Evolutionary conservation across 2,329 filamentous ascomycete genomes (phyloP).

Genomic region (Clarireedia paspali): DNA sequence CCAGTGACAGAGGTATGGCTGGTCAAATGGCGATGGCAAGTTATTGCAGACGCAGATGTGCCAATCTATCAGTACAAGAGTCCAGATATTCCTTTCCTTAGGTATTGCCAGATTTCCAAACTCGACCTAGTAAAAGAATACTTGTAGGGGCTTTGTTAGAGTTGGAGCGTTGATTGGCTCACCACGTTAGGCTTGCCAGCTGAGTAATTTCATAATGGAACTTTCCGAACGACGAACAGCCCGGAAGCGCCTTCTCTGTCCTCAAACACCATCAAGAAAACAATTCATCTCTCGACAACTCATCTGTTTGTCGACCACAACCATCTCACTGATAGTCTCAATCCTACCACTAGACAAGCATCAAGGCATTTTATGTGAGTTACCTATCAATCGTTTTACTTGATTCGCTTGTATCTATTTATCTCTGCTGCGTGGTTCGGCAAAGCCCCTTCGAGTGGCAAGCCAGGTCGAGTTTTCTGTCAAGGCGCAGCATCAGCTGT

Average conservation of each 20-base stretch:
- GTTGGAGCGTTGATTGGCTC: background rate
- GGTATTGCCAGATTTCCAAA: background rate
- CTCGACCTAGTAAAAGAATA: background rate
- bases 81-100: background rate
- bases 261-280: constrained; percentile 9
- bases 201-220: background rate
- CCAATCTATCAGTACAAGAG: too few species aligned
- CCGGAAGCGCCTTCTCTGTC: constrained; percentile 16
- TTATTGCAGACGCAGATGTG: background rate
- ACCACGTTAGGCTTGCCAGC: background rate
- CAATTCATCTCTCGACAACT: background rate
- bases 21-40: background rate
- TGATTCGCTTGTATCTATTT: too few species aligned
- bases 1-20: too few species aligned
- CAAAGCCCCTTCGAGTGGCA: constrained; percentile 1
- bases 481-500: background rate
- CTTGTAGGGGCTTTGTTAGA: background rate
- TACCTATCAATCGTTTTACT: too few species aligned
- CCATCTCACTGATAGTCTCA: constrained; percentile 8
- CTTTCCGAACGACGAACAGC: background rate
- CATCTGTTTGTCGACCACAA: constrained; percentile 8
- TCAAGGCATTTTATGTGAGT: too few species aligned
- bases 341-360: background rate
- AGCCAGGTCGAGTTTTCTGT: background rate
- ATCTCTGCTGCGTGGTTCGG: too few species aligned